phyloP scores from a whole-genome alignment of 2,329 filamentous ascomycete species.

The Trichoderma afroharzianum region DNA sequence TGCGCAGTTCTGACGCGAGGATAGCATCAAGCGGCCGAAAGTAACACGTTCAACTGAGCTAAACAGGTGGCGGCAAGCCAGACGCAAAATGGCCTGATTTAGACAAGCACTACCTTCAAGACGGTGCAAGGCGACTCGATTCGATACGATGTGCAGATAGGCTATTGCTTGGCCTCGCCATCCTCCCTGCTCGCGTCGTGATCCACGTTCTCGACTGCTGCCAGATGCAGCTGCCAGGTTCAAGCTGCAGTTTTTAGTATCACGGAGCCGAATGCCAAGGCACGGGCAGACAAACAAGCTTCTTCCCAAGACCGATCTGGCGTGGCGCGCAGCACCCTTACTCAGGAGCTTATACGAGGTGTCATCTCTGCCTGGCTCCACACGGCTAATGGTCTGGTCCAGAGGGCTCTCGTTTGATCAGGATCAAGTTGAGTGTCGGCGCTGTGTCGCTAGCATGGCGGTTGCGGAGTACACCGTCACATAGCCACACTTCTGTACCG shows the following conservation, averaged over 20 bases:
- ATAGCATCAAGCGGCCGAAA: not conserved
- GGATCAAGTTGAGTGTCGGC: not conserved
- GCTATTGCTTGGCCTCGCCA: not conserved
- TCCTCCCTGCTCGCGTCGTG: not conserved
- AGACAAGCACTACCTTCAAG: not conserved
- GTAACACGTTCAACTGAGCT: not conserved
- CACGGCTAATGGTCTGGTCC: not conserved
- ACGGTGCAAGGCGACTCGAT: not conserved
- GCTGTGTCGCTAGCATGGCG: not conserved
- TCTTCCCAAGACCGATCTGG: constrained; percentile 15
- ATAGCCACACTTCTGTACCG: not conserved
- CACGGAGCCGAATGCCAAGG: constrained; percentile 1
- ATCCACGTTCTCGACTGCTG: not conserved
- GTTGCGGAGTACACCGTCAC: not conserved
- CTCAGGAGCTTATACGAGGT: constrained; percentile 14
- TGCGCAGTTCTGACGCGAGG: not conserved
- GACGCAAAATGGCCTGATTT: not conserved
- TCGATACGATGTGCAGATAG: not conserved
- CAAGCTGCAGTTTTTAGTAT: not conserved
- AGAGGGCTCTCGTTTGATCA: not conserved
- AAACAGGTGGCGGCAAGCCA: not conserved
- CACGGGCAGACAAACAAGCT: constrained; percentile 10
- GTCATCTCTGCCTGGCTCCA: constrained; percentile 9
- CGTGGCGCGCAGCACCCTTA: not conserved
- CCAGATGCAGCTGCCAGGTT: not conserved